phyloP scores from a whole-genome alignment of 768 basidiomycete genomes.

The Pisolithus albus region DNA sequence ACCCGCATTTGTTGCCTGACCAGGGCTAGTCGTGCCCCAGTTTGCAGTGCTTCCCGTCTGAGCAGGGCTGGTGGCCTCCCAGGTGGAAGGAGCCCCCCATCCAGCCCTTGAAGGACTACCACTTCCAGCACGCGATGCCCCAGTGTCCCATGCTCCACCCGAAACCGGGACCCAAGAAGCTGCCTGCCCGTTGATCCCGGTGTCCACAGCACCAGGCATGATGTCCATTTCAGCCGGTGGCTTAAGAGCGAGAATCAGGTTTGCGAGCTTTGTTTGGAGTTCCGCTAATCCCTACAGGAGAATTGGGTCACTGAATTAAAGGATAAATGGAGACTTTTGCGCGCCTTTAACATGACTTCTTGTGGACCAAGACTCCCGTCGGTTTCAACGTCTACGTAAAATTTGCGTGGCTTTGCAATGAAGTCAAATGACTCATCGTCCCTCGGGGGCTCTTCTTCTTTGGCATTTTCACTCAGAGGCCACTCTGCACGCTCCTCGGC shows the following conservation, averaged over 20 bases:
- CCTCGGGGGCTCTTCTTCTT: constrained; percentile 72
- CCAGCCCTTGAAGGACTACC: constrained; percentile 26
- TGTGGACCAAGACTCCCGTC: constrained; percentile 86
- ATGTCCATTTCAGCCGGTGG: constrained; percentile 51
- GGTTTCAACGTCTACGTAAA: constrained; percentile 93
- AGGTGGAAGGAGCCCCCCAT: constrained; percentile 20
- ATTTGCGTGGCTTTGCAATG: constrained; percentile 79
- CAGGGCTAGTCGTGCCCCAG: constrained; percentile 17
- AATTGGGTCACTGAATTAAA: background rate
- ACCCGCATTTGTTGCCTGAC: constrained; percentile 18
- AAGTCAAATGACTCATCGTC: constrained; percentile 86
- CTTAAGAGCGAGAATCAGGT: constrained; percentile 71
- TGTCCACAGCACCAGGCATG: constrained; percentile 35
- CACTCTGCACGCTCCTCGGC: constrained; percentile 76
- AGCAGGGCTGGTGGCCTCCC: constrained; percentile 23
- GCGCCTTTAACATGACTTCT: constrained; percentile 82
- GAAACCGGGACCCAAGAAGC: constrained; percentile 18
- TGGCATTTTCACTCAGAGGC: constrained; percentile 84
- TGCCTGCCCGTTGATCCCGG: constrained; percentile 9
- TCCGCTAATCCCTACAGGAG: constrained; percentile 60
- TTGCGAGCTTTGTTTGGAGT: constrained; percentile 75
- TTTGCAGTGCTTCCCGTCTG: constrained; percentile 6
- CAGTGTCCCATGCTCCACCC: constrained; percentile 21
- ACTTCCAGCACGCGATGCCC: constrained; percentile 26
- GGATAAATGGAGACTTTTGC: constrained; percentile 1